Base-by-base conservation (phyloP, 106 monocot genomes). In the Dactylorhiza incarnata region DNA sequence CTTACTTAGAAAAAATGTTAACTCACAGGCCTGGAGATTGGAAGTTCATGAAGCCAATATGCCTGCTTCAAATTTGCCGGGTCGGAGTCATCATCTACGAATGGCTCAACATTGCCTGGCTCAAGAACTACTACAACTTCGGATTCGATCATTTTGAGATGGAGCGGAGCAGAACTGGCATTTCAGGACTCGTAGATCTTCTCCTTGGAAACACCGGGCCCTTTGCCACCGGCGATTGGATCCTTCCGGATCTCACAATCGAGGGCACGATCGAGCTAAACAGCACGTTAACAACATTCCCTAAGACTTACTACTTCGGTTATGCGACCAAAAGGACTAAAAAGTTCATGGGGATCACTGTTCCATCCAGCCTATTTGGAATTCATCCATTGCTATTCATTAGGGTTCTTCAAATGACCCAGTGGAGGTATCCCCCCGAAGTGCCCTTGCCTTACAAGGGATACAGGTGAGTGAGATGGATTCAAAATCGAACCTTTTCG, bases 261-360 rank as follows among this genome's bases (percentile, higher is more conserved):
- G 93, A 97, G 78, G 97, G 97, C 16, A 76, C 97, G 6, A 49
- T 87, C 11, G 79, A 75, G 29, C 65, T 87, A 20, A 94, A 97
- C 51, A 74, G 84, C 5, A 76, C 16, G 24, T 81, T 97, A 0
- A 71, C 23, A 4, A 97, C 94, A 29, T 97, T 97, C 73, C 91
- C 97, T 23, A 89, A 89, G 56, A 97, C 97, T 6, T 94, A 79
- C 82, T 97, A 97, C 75, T 97, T 94, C 73, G 94, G 97, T 83
- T 97, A 97, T 66, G 97, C 97, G 22, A 87, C 93, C 24, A 97
- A 89, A 75, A 87, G 84, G 73, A 97, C 97, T 7, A 89, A 76
- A 65, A 97, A 82, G 53, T 17, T 94, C 9, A 73, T 86, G 45
- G 97, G 97, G n/a, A 9, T 89, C 5, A 94, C 94, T 12, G 4